Percentiles rank a stretch among this genome's conserved stretches.
Evolutionary conservation across 2,329 filamentous ascomycete genomes (phyloP).

Genomic region (Echinosphaeria canescens): DNA sequence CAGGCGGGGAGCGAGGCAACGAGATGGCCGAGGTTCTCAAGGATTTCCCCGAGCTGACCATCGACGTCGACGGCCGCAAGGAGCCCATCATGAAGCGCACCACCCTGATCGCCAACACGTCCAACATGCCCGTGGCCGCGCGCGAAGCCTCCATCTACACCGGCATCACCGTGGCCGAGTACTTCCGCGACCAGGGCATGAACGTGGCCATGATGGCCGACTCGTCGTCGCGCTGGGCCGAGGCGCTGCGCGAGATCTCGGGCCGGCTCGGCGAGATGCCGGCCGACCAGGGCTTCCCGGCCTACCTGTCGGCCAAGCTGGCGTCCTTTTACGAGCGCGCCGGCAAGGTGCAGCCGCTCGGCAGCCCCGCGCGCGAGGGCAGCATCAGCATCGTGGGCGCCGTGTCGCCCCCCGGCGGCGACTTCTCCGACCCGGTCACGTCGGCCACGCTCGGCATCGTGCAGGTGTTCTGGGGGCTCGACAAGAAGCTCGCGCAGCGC

Average conservation of each 20-base stretch:
- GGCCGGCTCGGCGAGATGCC: conserved; percentile 99
- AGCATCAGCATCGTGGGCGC: conserved; percentile 97
- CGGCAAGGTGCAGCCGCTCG: conserved; percentile 65
- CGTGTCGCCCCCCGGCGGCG: conserved; percentile 91
- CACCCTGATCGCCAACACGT: conserved; percentile 94
- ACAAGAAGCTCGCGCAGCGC: conserved; percentile 97
- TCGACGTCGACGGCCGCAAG: conserved; percentile 81
- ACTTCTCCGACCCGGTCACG: conserved; percentile 97
- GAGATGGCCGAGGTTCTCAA: conserved; percentile 99
- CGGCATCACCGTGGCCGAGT: conserved; percentile 83
- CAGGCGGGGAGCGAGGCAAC: conserved; percentile 81
- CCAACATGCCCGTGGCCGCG: conserved; percentile 98
- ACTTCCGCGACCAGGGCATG: conserved; percentile 94
- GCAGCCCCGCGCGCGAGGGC: conserved; percentile 71
- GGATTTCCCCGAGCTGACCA: conserved; percentile 97
- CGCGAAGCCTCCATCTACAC: conserved; percentile 99
- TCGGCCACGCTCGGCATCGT: conserved; percentile 88
- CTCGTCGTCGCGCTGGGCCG: conserved; percentile 93
- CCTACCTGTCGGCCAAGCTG: conserved; percentile 89
- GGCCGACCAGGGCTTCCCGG: conserved; percentile 97
- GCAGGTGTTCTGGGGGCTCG: conserved; percentile 98
- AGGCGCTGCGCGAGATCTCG: conserved; percentile 95
- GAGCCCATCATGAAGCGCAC: conserved; percentile 99
- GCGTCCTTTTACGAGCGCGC: conserved; percentile 99
- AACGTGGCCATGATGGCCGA: conserved; percentile 99